These are phyloP conservation scores for Colletotrichum theobromicola DNA, from an alignment of 2,329 filamentous ascomycete genomes.

Conservation along the genomic window DNA sequence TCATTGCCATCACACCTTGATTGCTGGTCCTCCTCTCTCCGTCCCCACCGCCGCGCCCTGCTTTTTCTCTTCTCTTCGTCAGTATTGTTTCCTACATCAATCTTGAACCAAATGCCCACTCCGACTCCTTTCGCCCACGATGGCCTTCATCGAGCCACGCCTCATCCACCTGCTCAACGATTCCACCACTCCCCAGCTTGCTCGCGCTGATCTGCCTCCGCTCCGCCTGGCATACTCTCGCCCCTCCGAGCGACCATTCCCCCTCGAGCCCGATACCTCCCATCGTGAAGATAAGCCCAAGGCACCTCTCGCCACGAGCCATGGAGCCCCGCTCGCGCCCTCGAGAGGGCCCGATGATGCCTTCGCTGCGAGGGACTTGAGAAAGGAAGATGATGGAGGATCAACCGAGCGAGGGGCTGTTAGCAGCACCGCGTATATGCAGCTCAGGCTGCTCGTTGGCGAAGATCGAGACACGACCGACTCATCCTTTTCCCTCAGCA, in stretches of 20 bases:
- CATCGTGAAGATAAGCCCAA: slow-evolving; percentile 42
- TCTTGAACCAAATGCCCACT: slow-evolving; percentile 41
- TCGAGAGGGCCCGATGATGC: slow-evolving; percentile 13
- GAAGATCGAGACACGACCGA: slow-evolving; percentile 40
- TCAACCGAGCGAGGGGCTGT: neutral
- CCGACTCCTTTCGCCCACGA: slow-evolving; percentile 41
- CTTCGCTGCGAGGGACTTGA: slow-evolving; percentile 1
- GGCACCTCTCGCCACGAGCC: slow-evolving; percentile 20
- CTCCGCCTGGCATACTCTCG: slow-evolving; percentile 49
- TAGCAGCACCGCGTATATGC: slow-evolving; percentile 19
- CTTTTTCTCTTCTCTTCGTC: slow-evolving; percentile 12
- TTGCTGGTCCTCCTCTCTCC: slow-evolving; percentile 10
- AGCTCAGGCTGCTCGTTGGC: slow-evolving; percentile 46
- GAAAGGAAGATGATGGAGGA: slow-evolving; percentile 13
- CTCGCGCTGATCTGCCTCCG: slow-evolving; percentile 59
- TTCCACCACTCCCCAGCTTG: slow-evolving; percentile 51
- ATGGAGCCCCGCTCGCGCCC: slow-evolving; percentile 5
- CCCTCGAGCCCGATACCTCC: slow-evolving; percentile 56
- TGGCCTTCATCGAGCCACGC: slow-evolving; percentile 72
- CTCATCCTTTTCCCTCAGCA: slow-evolving; percentile 48
- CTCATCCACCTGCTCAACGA: slow-evolving; percentile 70
- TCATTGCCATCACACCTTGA: neutral
- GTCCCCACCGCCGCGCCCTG: slow-evolving; percentile 6
- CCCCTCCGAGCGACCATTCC: slow-evolving; percentile 50
- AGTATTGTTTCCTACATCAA: slow-evolving; percentile 11